Percentiles rank a stretch among this genome's conserved stretches.
phyloP scores from a whole-genome alignment of 306 rosid species.

The Lotus japonicus region DNA sequence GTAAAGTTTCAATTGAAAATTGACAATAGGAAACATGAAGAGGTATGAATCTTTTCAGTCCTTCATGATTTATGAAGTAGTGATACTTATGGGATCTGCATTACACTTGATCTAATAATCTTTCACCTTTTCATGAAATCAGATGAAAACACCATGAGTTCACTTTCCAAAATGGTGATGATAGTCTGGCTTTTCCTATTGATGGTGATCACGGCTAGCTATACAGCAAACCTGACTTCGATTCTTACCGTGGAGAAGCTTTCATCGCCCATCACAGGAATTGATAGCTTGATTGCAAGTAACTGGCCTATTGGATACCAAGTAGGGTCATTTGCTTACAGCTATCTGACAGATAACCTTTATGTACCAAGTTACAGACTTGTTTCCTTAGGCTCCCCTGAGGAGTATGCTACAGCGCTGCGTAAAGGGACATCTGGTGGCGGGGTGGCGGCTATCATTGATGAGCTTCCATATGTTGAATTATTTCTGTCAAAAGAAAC shows the following conservation, averaged over 20 bases:
- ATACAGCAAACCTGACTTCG: slow-evolving; percentile 91
- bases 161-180: slow-evolving; percentile 92
- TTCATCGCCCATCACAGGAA: slow-evolving; percentile 79
- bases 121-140: slow-evolving; percentile 33
- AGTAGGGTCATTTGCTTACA: slow-evolving; percentile 83
- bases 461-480: slow-evolving; percentile 84
- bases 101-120: slow-evolving; percentile 20
- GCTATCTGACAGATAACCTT: slow-evolving; percentile 69
- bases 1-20: neutral
- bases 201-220: slow-evolving; percentile 94
- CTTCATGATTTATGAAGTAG: slow-evolving; percentile 9
- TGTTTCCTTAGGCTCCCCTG: slow-evolving; percentile 69
- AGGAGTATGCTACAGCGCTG: slow-evolving; percentile 72
- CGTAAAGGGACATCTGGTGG: slow-evolving; percentile 62
- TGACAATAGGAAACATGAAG: neutral
- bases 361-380: slow-evolving; percentile 63
- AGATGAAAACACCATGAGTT: slow-evolving; percentile 74
- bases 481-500: slow-evolving; percentile 62
- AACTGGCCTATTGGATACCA: slow-evolving; percentile 85
- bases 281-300: slow-evolving; percentile 74
- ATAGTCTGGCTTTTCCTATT: slow-evolving; percentile 86
- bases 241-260: slow-evolving; percentile 92
- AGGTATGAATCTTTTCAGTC: neutral
- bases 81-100: neutral
- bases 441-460: slow-evolving; percentile 90